phyloP scores from a whole-genome alignment of 78 protist species.

The Dictyostelium brefeldianum region DNA sequence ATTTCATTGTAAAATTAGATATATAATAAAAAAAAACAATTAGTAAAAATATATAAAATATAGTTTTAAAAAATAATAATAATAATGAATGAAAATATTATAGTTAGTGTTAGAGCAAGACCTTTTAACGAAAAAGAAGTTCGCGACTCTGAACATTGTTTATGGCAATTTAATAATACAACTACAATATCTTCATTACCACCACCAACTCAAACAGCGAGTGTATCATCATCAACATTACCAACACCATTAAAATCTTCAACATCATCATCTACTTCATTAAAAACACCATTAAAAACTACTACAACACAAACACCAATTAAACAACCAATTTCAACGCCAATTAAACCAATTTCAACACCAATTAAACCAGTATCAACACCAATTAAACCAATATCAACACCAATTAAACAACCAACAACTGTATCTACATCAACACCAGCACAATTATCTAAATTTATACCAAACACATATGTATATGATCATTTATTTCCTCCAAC shows the following conservation, averaged over 20 bases:
- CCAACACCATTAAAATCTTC: slow-evolving; percentile 1
- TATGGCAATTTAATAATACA: slow-evolving; percentile 16
- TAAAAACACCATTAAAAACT: slow-evolving; percentile 5
- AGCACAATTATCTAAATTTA: slow-evolving; percentile 6
- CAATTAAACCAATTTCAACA: slow-evolving; percentile 23
- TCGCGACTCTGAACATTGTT: slow-evolving; percentile 1
- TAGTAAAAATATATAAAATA: background rate
- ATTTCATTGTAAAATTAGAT: background rate
- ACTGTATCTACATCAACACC: background rate
- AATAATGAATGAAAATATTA: slow-evolving; percentile 68
- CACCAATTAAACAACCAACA: background rate
- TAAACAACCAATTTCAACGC: slow-evolving; percentile 12
- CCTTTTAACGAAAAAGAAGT: slow-evolving; percentile 50
- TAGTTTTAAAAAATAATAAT: too few relatives aligned
- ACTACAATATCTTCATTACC: slow-evolving; percentile 29
- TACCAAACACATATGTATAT: slow-evolving; percentile 29
- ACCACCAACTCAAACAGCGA: background rate
- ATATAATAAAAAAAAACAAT: background rate
- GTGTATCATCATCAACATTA: background rate
- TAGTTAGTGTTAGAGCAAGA: slow-evolving; percentile 59
- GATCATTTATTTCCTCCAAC: slow-evolving; percentile 45
- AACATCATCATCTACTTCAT: background rate
- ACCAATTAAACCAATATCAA: slow-evolving; percentile 20
- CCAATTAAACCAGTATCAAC: slow-evolving; percentile 20
- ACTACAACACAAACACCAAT: slow-evolving; percentile 29